Evolutionary conservation across 129 eudicot species (phyloP), one percentile per base, ranked within the genome.

Genomic region (Pseudognaphalium luteoalbum): DNA sequence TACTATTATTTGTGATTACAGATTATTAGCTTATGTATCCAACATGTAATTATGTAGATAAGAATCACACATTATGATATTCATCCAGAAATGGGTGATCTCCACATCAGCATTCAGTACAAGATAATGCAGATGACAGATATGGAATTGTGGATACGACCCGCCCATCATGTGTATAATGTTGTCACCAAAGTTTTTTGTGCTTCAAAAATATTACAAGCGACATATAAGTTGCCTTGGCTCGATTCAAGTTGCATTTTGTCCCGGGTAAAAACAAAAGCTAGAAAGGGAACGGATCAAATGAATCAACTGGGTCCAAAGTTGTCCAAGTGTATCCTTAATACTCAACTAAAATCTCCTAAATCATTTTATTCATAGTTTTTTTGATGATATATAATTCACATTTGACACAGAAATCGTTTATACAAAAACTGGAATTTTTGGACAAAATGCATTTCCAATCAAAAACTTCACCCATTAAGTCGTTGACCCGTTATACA

Each of bases 401-500:
- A 30, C 11, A 17, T 51, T 51, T 30, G 8, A 47, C 12, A 22
- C 65, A 44, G 39, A 28, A 44, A 70, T 25, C 16, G 28, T 25
- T 22, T 68, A 28, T 37, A 37, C 8, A 70, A 20, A 66, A 68
- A n/a, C 1, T 7, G 2, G 17, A 44, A 6, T 12, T 14, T 25
- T 29, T 70, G 44, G n/a, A 70, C 42, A 70, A 70, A 70, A 70
- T 41, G 60, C 25, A 29, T 68, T 19, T 20, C 10, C 35, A 10
- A 68, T 35, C 62, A 50, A 70, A 50, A 5, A 29, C n/a, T 11
- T 50, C 50, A 51, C 62, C 74, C 22, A 15, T 39, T 19, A 12
- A 39, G 11, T 39, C 7, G 9, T 70, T 70, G 22, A 52, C 62
- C 32, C 10, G 11, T 71, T 52, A 52, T 39, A 50, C 50, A 52